Base-by-base conservation (phyloP, 1,139 yeast genomes). In the Hyphopichia burtonii region DNA sequence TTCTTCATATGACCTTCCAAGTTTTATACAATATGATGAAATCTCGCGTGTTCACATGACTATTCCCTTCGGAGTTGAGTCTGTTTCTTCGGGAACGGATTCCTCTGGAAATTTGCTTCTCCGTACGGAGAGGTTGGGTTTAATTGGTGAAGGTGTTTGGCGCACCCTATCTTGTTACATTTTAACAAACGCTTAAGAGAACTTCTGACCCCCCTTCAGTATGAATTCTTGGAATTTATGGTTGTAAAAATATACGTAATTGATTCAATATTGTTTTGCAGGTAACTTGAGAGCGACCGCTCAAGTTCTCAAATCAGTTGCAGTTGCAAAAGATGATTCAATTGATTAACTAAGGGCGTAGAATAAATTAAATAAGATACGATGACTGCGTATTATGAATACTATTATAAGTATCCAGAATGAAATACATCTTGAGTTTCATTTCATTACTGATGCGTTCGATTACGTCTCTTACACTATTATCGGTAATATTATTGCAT, bases 131-230 rank as follows among this genome's bases (percentile, higher is more conserved):
- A 47, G 50, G 60, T 54, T 69, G 82, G 82, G 75, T 68, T 66
- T 60, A 59, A 51, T 50, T 78, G 80, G 77, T 74, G 82, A 78
- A 44, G 63, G 81, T 71, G 82, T 77, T 68, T 71, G 82, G 80
- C 82, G 81, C 82, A 77, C 71, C 71, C 65, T 52, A 59, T 72
- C 82, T 77, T 77, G 82, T 77, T 77, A 77, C 82, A 57, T 59
- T 47, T 47, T 50, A 56, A 67, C 74, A 62, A 66, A 70, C 73
- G 70, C 72, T 59, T 42, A 49, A 56, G 73, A 71, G 77, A 72
- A 55, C 61, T 72, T 73, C 78, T 73, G 78, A 73, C 60, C 75
- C 72, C 45, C 45, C 16, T 19, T 19, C 36, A 19, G 4, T 12
- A 19, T 19, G 17, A 19, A 10, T 9, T 27, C 20, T 52, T 33